A percentile compares a stretch with the other conserved stretches of the same genome.
These are phyloP conservation scores for Pistacia vera DNA, from an alignment of 345 rosid species.

Conservation along the genomic window DNA sequence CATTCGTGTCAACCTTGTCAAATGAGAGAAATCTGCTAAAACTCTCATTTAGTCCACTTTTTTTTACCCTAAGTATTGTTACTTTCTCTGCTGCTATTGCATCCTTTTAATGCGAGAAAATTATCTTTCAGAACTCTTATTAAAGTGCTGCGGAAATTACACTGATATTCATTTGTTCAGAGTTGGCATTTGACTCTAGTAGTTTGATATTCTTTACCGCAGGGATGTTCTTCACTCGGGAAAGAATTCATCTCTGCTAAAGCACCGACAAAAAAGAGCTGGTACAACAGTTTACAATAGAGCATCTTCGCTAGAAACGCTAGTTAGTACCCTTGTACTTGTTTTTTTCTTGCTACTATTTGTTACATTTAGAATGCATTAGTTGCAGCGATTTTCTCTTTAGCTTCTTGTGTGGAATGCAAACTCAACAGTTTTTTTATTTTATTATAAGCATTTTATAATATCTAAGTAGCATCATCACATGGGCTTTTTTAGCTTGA, in stretches of 20 bases:
- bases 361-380: slow-evolving; percentile 5
- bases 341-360: background rate
- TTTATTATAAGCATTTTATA: too few relatives aligned
- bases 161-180: background rate
- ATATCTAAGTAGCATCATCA: too few relatives aligned
- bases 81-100: background rate
- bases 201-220: slow-evolving; percentile 11
- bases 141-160: background rate
- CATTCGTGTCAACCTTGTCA: background rate
- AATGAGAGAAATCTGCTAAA: background rate
- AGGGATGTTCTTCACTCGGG: slow-evolving; percentile 73
- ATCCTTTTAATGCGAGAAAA: background rate
- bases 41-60: background rate
- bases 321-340: slow-evolving; percentile 41
- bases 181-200: background rate
- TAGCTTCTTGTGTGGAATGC: too few relatives aligned
- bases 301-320: slow-evolving; percentile 73
- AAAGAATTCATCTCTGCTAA: slow-evolving; percentile 56
- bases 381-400: background rate
- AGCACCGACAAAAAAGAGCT: slow-evolving; percentile 58
- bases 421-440: too few relatives aligned
- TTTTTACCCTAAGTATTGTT: background rate
- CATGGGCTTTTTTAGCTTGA: too few relatives aligned
- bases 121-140: background rate
- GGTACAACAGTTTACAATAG: slow-evolving; percentile 65